Conservation (phyloP, 345 rosid genomes). For the Brassica incana region DNA sequence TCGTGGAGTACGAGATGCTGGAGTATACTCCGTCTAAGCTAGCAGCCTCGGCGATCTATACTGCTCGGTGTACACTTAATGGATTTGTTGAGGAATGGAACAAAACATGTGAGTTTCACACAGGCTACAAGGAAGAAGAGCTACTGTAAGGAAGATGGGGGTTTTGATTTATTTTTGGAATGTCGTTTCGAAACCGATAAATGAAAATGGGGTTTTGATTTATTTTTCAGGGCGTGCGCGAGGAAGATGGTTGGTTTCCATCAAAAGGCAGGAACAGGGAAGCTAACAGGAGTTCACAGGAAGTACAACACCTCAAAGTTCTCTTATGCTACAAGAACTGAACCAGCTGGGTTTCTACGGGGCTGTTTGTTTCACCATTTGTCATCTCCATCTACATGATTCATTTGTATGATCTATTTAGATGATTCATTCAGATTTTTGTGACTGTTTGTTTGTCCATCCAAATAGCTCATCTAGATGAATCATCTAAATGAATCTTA, state of each 20-base stretch:
- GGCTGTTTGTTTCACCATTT: no score
- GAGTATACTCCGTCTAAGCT: conserved; percentile 57
- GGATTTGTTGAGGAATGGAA: conserved; percentile 46
- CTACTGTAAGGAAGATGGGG: conserved; percentile 42
- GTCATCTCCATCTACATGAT: no score
- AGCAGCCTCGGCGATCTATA: conserved; percentile 53
- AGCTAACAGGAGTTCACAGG: conserved; percentile 78
- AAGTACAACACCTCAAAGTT: conserved; percentile 81
- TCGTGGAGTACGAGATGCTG: conserved; percentile 60
- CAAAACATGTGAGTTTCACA: conserved; percentile 52
- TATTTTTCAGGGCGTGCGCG: conserved; percentile 59
- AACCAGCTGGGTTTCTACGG: conserved; percentile 59
- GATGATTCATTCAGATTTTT: no score
- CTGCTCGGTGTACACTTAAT: conserved; percentile 19
- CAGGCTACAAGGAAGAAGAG: conserved; percentile 51
- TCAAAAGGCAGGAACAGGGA: conserved; percentile 71
- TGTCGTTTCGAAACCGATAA: background rate
- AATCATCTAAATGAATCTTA: no score
- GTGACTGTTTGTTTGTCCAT: no score
- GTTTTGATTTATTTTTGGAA: background rate
- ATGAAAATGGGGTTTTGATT: background rate
- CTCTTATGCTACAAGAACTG: conserved; percentile 63
- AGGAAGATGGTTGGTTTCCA: conserved; percentile 73
- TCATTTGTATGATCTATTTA: no score
- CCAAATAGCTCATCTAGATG: no score